Evolutionary conservation across 495 filamentous ascomycete species (phyloP), one percentile per base, ranked within the genome.

Genomic region (Xylaria nigripes): DNA sequence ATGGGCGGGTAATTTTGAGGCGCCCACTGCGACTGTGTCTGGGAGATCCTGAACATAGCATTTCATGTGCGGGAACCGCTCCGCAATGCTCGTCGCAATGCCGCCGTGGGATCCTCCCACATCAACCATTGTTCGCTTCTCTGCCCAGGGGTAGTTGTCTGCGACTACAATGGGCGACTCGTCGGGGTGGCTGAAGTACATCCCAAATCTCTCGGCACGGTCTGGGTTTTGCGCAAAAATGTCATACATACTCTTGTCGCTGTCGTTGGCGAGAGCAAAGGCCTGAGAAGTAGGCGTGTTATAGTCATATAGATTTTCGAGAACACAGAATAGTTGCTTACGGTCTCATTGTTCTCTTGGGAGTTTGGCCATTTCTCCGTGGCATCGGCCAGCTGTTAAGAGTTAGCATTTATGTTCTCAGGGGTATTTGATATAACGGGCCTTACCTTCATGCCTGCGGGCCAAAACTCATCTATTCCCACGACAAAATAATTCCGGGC

Each of bases 31-130:
- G 6, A 64, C 43, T 5, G 60, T 48, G 22, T 58, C 56, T 23
- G 55, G 56, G 4, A 68, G 50, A 47, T 72, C 70, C 23, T 72
- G 70, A 0, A 72, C 65, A 13, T 66, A 13, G 44, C 61, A 63
- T 22, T 55, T 56, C 3, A 63, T 55, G 24, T 63, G 53, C n/a
- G 61, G 48, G 10, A 60, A 63, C 6, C 44, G 13, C 42, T 58
- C 15, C 15, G 57, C 56, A 7, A 63, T 57, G 2, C 48, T 19
- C 16, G 55, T 57, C 2, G 57, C 57, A 29, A 63, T 51, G 15
- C 36, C 45, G 16, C 61, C 61, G 13, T 50, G 32, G 5, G 57
- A 60, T 0, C 61, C 61, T 6, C 61, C 61, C 6, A 63, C 56
- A 29, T 63, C 61, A 16, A 63, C 54, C 47, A 61, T 54, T 18